Conservation (phyloP, 169 alveolate species). For the Nephromyces sp. region DNA sequence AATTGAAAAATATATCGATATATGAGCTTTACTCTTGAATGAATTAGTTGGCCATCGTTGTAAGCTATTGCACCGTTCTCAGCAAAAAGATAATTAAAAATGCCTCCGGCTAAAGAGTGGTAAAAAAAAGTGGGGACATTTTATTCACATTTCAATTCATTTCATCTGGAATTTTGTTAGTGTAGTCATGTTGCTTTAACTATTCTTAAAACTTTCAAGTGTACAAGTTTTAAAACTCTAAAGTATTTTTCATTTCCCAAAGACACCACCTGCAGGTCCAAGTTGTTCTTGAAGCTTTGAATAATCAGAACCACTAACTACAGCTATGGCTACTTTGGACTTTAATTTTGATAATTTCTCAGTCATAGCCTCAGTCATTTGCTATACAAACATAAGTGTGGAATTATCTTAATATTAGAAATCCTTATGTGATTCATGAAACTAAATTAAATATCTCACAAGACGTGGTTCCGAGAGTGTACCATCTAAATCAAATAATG, state of each 20-base stretch:
- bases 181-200: too few species aligned
- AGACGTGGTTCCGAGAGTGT: slow-evolving; percentile 74
- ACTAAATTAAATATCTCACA: neutral
- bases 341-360: slow-evolving; percentile 8
- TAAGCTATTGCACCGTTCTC: slow-evolving; percentile 83
- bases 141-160: too few species aligned
- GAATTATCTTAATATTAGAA: too few species aligned
- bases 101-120: slow-evolving; percentile 17
- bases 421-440: too few species aligned
- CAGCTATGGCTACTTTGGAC: slow-evolving; percentile 52
- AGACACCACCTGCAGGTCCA: slow-evolving; percentile 38
- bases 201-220: too few species aligned
- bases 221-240: too few species aligned
- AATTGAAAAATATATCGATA: neutral
- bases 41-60: slow-evolving; percentile 58
- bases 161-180: too few species aligned
- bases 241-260: neutral
- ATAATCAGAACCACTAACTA: slow-evolving; percentile 76
- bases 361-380: too few species aligned
- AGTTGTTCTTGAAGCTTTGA: slow-evolving; percentile 54
- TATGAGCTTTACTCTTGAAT: slow-evolving; percentile 28
- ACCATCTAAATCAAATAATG: slow-evolving; percentile 78
- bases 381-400: too few species aligned
- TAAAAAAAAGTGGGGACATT: too few species aligned
- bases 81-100: slow-evolving; percentile 62